phyloP scores from a whole-genome alignment of 371 early-diverging fungal genomes.

The Haplosporangium sp. region DNA sequence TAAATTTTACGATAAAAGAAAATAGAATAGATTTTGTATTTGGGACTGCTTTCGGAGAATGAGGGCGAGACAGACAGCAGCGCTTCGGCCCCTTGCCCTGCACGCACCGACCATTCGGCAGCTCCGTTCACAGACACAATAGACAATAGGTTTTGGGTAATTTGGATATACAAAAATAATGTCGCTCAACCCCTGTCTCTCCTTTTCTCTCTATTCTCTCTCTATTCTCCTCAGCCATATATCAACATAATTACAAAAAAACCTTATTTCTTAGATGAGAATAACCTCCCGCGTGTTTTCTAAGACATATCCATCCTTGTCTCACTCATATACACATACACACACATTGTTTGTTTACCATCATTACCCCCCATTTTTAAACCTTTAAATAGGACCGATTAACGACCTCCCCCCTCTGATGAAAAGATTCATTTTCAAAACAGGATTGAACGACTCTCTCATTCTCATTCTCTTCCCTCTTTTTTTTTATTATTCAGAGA shows the following conservation, averaged over 20 bases:
- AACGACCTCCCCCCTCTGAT: background rate
- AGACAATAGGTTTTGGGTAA: background rate
- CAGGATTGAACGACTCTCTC: background rate
- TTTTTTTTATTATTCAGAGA: background rate
- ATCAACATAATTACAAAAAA: background rate
- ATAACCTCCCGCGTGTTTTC: conserved; percentile 1
- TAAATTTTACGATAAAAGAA: background rate
- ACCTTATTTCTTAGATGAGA: background rate
- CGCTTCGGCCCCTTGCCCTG: background rate
- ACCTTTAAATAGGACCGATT: conserved; percentile 4
- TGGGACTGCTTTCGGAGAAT: conserved; percentile 13
- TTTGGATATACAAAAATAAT: background rate
- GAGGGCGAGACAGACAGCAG: conserved; percentile 8
- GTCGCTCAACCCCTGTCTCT: background rate
- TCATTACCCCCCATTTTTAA: background rate
- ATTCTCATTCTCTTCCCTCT: background rate
- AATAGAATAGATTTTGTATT: too few relatives aligned
- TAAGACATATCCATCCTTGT: conserved; percentile 15
- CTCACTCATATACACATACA: conserved; percentile 7
- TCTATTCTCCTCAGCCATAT: background rate
- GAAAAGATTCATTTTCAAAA: background rate
- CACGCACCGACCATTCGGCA: conserved; percentile 13
- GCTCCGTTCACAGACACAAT: background rate
- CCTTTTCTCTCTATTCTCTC: background rate
- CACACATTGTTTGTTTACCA: background rate